Evolutionary conservation across 78 protist genomes (phyloP), one percentile per base, ranked within the genome.

Genomic region (Protostelium mycophagum): DNA sequence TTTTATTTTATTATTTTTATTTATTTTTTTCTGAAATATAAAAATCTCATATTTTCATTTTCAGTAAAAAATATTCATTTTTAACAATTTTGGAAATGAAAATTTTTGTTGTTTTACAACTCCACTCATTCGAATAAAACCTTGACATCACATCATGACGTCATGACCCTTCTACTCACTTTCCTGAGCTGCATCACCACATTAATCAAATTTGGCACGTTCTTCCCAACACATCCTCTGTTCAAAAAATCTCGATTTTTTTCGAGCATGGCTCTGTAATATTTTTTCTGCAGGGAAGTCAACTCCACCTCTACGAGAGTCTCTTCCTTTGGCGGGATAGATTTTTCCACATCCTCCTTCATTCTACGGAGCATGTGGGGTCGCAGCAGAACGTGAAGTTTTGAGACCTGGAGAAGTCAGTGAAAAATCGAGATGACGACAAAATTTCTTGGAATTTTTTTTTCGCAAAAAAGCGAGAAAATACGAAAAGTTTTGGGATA

Each of bases 211-310:
- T 51, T 51, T 25, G 93, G 92, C 35, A 1, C n/a, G 34, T 90
- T 90, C 86, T 83, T 0, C 36, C 83, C 87, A 34, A 28, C 38
- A 86, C 86, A 88, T 83, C 95, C 93, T 73, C 90, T 90, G 88
- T 88, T 28, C 38, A 97, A 93, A 85, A 96, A 86, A 0, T 88
- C 1, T n/a, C 87, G 38, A 90, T 98, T 97, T 38, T 88, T 85
- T 87, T 97, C 98, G 84, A 93, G 88, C 86, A 98, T 90, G 34
- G 99, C 99, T n/a, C 97, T 95, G 96, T 98, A 98, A 88, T 90
- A 98, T 63, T 89, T 85, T 91, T 96, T 96, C 88, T 99, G 99
- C 5, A 96, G 83, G 23, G 88, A 35, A 1, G 99, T 96, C 37
- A 98, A 85, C 86, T 96, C 99, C 63, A 94, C 95, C 29, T 90